Evolutionary conservation across 2,329 filamentous ascomycete species (phyloP), one percentile per base, ranked within the genome.

Genomic region (Paecilomyces dactylethromorphus): DNA sequence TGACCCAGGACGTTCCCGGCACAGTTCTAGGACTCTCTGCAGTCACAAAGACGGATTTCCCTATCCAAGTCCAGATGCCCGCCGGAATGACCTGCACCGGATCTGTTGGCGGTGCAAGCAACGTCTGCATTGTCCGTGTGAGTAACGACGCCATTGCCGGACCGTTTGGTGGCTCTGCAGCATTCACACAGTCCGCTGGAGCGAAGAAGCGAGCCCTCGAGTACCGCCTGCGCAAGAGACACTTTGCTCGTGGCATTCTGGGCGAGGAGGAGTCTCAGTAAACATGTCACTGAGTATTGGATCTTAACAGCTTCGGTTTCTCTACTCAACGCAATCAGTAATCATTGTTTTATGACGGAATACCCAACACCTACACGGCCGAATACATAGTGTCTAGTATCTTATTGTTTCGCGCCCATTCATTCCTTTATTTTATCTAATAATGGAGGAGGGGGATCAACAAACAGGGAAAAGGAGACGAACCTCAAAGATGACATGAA

Each of bases 121-220:
- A 85, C 66, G 85, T 89, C 65, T 89, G 87, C 75, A 74, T 89
- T 59, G 84, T 86, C 32, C 82, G 85, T 59, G 77, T 89, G 59
- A 81, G 84, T 68, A 89, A 89, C 76, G 66, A 72, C 3, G 83
- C 86, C 12, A 73, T 80, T 18, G 84, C 86, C 10, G 86, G 86
- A 4, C 86, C 87, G 22, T 89, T 89, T 63, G 86, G 87, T 67
- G 86, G 86, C 56, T 85, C 83, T 13, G 84, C 80, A 32, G 86
- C 85, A 32, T 88, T 89, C 71, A 87, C 84, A 0, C 84, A 87
- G 79, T 60, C 57, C 8, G 18, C 53, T 10, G 22, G 54, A 13
- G 57, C 57, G 3, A 18, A 53, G n/a, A 59, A 59, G 31, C 18
- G 57, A 11, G 39, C 57, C 3, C n/a, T 59, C 35, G 57, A 59